phyloP scores from a whole-genome alignment of 768 basidiomycete species.

The Boletus insuetus region DNA sequence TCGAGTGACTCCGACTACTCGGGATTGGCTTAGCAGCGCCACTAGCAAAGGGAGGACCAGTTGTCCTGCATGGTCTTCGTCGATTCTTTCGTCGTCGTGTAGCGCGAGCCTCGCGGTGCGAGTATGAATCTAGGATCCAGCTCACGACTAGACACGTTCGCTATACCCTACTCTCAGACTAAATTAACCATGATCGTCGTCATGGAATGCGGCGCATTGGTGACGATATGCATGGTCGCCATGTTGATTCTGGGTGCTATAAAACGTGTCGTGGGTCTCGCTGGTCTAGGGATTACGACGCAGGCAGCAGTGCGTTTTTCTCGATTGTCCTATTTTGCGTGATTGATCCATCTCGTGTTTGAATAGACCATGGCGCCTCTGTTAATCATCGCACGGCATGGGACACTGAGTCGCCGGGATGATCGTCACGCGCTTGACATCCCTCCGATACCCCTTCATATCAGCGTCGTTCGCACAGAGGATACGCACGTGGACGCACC shows the following conservation, averaged over 20 bases:
- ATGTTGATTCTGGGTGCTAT: constrained; percentile 15
- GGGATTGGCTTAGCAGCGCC: too few species aligned
- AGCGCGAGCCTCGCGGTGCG: too few species aligned
- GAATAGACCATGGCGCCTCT: constrained; percentile 13
- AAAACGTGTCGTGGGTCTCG: constrained; percentile 1
- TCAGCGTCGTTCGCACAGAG: constrained; percentile 12
- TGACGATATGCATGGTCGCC: constrained; percentile 11
- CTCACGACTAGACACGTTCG: too few species aligned
- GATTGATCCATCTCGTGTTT: neutral
- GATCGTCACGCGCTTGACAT: neutral
- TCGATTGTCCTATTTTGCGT: too few species aligned
- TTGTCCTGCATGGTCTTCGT: too few species aligned
- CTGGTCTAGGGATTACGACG: constrained; percentile 19
- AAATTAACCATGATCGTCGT: constrained; percentile 13
- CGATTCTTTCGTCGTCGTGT: too few species aligned
- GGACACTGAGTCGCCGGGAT: constrained; percentile 1
- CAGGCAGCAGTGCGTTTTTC: constrained; percentile 18
- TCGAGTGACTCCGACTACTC: too few species aligned
- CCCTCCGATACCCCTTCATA: constrained; percentile 14
- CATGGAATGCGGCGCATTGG: constrained; percentile 22
- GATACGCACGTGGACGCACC: constrained; percentile 5
- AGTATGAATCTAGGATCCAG: too few species aligned
- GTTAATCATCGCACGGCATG: constrained; percentile 19
- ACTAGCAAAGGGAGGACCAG: too few species aligned
- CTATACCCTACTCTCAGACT: too few species aligned